phyloP scores from a whole-genome alignment of 2,329 filamentous ascomycete species.

The Gliomastix tumulicola region DNA sequence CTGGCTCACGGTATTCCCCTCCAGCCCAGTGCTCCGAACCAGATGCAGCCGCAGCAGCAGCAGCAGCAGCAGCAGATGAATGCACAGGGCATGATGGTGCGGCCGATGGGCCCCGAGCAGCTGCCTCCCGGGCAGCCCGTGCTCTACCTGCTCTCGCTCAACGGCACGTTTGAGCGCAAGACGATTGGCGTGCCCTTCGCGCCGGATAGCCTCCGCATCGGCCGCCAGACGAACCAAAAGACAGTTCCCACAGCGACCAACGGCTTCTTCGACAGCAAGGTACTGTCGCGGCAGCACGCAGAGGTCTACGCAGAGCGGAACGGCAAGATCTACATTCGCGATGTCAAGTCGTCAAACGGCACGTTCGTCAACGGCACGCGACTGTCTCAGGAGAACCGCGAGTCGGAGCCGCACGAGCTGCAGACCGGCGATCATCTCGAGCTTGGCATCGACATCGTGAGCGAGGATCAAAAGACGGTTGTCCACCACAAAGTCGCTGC shows the following conservation, averaged over 20 bases:
- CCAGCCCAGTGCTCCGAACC: slow-evolving; percentile 17
- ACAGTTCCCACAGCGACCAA: slow-evolving; percentile 86
- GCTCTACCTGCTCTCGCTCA: slow-evolving; percentile 80
- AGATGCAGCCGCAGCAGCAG: background rate
- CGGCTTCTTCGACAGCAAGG: slow-evolving; percentile 97
- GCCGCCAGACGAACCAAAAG: slow-evolving; percentile 94
- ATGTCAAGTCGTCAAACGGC: slow-evolving; percentile 97
- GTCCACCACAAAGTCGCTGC: slow-evolving; percentile 98
- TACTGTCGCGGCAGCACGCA: slow-evolving; percentile 90
- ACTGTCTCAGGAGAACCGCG: slow-evolving; percentile 86
- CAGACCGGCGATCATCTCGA: slow-evolving; percentile 89
- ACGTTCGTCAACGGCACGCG: slow-evolving; percentile 94
- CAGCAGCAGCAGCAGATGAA: slow-evolving; percentile 21
- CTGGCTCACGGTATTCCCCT: slow-evolving; percentile 23
- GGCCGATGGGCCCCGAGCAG: slow-evolving; percentile 57
- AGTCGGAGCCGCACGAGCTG: slow-evolving; percentile 92
- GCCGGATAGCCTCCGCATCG: slow-evolving; percentile 91
- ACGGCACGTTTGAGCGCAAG: slow-evolving; percentile 95
- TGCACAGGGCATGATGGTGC: slow-evolving; percentile 43
- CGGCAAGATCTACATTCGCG: slow-evolving; percentile 91
- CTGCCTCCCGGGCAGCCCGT: slow-evolving; percentile 63
- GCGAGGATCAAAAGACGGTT: slow-evolving; percentile 96
- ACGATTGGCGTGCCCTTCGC: slow-evolving; percentile 88
- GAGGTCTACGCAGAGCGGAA: slow-evolving; percentile 85
- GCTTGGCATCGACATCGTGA: slow-evolving; percentile 96